These are phyloP conservation scores for Pholiota conissans DNA, from an alignment of 768 basidiomycete species.

Conservation along the genomic window DNA sequence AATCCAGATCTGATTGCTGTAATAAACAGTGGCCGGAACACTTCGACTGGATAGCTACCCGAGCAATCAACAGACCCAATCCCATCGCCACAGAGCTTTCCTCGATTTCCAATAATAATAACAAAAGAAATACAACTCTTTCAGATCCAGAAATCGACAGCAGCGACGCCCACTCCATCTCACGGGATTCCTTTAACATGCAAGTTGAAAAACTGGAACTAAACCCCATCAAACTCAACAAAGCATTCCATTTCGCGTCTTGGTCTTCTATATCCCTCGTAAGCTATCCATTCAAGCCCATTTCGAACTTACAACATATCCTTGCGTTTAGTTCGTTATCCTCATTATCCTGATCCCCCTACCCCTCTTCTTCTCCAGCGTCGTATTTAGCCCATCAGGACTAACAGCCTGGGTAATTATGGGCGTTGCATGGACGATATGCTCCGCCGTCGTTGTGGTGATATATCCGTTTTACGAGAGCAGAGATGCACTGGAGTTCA, in stretches of 20 bases:
- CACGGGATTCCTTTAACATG: slow-evolving; percentile 35
- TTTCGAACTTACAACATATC: too few relatives aligned
- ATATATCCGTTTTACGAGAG: slow-evolving; percentile 91
- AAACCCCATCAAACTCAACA: slow-evolving; percentile 61
- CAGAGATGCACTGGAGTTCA: slow-evolving; percentile 58
- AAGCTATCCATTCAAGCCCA: slow-evolving; percentile 12
- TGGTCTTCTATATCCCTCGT: slow-evolving; percentile 72
- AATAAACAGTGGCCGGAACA: slow-evolving; percentile 67
- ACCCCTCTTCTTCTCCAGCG: slow-evolving; percentile 82
- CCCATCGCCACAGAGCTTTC: background rate
- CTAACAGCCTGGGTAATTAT: slow-evolving; percentile 80
- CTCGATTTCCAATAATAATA: background rate
- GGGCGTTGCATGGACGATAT: slow-evolving; percentile 83
- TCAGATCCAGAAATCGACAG: slow-evolving; percentile 16
- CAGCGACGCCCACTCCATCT: slow-evolving; percentile 34
- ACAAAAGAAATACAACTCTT: slow-evolving; percentile 24
- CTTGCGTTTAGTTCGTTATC: slow-evolving; percentile 45
- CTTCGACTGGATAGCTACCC: slow-evolving; percentile 79
- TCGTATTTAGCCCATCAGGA: slow-evolving; percentile 63
- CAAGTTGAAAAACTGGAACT: slow-evolving; percentile 53
- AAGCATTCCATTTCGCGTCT: slow-evolving; percentile 81
- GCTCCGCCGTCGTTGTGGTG: slow-evolving; percentile 75
- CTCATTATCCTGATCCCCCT: slow-evolving; percentile 78
- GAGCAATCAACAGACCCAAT: slow-evolving; percentile 62
- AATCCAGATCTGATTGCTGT: background rate